Percentiles rank a stretch among this genome's conserved stretches.
phyloP scores from a whole-genome alignment of 164 flowering plant genomes.

The Echeveria elegans region DNA sequence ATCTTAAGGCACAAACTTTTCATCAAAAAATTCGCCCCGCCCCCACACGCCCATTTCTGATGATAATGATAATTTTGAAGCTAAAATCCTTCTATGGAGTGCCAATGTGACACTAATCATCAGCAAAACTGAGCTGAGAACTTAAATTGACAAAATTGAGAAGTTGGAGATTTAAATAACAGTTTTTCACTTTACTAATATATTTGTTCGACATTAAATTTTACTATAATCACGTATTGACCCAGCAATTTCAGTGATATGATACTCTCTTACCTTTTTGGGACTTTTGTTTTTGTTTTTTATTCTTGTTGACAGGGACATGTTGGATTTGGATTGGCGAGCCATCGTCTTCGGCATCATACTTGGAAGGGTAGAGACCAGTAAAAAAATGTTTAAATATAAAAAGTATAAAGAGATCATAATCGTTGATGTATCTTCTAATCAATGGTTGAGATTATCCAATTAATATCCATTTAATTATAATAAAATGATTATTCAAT shows the following conservation, averaged over 20 bases:
- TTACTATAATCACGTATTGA: neutral
- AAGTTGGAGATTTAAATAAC: too few relatives aligned
- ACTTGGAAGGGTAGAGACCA: too few relatives aligned
- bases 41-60: neutral
- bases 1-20: neutral
- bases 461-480: too few relatives aligned
- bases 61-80: neutral
- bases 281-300: too few relatives aligned
- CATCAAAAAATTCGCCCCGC: neutral
- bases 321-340: neutral
- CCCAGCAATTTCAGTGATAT: neutral
- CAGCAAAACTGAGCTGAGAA: too few relatives aligned
- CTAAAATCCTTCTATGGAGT: neutral
- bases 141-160: too few relatives aligned
- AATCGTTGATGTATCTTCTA: too few relatives aligned
- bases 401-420: too few relatives aligned
- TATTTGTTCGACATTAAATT: neutral
- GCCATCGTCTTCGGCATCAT: conserved; percentile 1
- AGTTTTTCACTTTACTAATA: neutral
- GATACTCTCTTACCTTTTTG: neutral
- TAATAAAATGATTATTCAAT: too few relatives aligned
- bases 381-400: too few relatives aligned
- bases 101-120: neutral
- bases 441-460: too few relatives aligned
- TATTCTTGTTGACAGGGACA: conserved; percentile 2